phyloP scores from a whole-genome alignment of 2,329 filamentous ascomycete genomes.

The Epichloe uncinata region DNA sequence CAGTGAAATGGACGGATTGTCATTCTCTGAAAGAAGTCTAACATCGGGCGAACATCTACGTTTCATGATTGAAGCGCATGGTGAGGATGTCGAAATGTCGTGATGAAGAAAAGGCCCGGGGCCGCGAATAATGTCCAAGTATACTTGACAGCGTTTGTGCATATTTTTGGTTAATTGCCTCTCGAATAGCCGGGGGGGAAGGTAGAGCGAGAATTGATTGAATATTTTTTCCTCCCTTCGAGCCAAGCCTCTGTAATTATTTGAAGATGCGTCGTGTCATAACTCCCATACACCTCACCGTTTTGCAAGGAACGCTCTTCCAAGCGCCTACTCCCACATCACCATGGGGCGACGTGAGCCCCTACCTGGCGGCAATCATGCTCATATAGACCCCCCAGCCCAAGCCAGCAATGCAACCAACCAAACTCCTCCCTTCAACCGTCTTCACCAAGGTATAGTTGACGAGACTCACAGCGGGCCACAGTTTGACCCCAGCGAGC shows the following conservation, averaged over 20 bases:
- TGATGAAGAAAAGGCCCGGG: not conserved
- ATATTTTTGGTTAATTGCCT: not conserved
- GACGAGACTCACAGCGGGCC: conserved; percentile 55
- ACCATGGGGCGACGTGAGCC: not conserved
- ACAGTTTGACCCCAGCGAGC: conserved; percentile 53
- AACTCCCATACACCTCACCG: not conserved
- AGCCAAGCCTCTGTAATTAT: too few species aligned
- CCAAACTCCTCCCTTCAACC: conserved; percentile 55
- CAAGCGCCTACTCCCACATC: not conserved
- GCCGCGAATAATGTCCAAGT: not conserved
- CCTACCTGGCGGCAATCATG: conserved; percentile 31
- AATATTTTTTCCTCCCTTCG: not conserved
- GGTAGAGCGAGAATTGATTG: not conserved
- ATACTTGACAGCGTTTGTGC: not conserved
- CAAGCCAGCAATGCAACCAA: conserved; percentile 59
- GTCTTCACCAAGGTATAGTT: conserved; percentile 58
- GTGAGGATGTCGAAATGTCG: not conserved
- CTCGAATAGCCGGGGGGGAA: not conserved
- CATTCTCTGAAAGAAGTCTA: not conserved
- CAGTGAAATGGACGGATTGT: not conserved
- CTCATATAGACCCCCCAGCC: conserved; percentile 68
- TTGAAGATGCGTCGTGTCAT: too few species aligned
- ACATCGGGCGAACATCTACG: not conserved
- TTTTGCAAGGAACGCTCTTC: not conserved
- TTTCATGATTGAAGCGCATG: not conserved